phyloP scores from a whole-genome alignment of 495 filamentous ascomycete genomes.

The Tetracladium marchalianum region DNA sequence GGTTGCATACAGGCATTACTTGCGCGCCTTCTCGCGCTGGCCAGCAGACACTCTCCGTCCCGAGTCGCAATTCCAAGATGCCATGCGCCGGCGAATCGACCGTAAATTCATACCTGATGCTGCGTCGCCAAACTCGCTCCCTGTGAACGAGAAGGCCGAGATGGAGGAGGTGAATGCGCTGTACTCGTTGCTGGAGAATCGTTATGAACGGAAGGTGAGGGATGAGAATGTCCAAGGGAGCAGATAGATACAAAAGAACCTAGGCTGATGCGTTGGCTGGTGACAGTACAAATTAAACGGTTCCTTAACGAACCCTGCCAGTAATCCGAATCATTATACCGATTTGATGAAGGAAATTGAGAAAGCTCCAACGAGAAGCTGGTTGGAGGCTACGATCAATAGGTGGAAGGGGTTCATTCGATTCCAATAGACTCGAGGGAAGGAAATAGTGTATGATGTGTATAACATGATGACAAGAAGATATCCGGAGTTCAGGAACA shows the following conservation, averaged over 20 bases:
- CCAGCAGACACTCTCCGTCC: constrained; percentile 71
- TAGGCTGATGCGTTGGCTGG: neutral
- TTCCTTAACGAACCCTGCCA: constrained; percentile 54
- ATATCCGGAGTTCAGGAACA: constrained; percentile 12
- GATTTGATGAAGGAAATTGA: constrained; percentile 62
- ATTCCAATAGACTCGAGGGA: constrained; percentile 29
- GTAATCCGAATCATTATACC: constrained; percentile 69
- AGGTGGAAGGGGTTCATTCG: constrained; percentile 56
- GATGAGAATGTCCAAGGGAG: neutral
- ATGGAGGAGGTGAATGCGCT: constrained; percentile 61
- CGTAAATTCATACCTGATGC: constrained; percentile 18
- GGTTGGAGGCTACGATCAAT: constrained; percentile 42
- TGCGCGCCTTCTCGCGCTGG: constrained; percentile 65
- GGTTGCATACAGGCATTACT: constrained; percentile 43
- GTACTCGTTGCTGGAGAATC: constrained; percentile 63
- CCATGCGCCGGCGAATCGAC: constrained; percentile 53
- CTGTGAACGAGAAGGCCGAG: constrained; percentile 28
- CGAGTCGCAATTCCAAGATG: constrained; percentile 60
- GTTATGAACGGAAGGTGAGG: constrained; percentile 51
- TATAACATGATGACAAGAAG: constrained; percentile 1
- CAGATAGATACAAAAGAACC: neutral
- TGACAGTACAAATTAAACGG: constrained; percentile 53
- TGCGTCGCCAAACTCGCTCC: constrained; percentile 11
- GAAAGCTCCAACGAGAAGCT: constrained; percentile 56
- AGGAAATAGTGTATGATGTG: neutral